Evolutionary conservation across 192 early-diverging fungal genomes (phyloP).

Genomic region (Coemansia sp.): DNA sequence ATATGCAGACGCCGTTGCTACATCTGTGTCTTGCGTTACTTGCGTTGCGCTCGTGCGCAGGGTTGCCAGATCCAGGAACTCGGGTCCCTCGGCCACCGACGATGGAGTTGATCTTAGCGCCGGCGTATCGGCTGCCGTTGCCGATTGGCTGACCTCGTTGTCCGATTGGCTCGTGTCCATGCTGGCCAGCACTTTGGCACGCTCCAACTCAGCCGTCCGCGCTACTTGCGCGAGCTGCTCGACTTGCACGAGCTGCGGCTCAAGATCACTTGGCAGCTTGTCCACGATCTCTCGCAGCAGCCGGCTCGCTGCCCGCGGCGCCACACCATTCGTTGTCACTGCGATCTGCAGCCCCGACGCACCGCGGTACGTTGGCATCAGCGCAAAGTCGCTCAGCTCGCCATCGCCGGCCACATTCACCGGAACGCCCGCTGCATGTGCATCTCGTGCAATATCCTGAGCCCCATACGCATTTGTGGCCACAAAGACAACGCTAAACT

Average conservation of each 20-base stretch:
- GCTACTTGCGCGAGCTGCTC: slow-evolving; percentile 54
- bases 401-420: slow-evolving; percentile 76
- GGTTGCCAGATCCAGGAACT: slow-evolving; percentile 19
- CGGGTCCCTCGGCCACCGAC: slow-evolving; percentile 33
- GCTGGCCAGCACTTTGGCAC: slow-evolving; percentile 37
- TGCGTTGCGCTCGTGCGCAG: slow-evolving; percentile 18
- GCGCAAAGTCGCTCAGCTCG: slow-evolving; percentile 78
- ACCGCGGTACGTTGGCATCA: slow-evolving; percentile 73
- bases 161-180: slow-evolving; percentile 53
- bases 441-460: slow-evolving; percentile 37
- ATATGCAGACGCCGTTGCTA: slow-evolving; percentile 68
- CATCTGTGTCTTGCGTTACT: slow-evolving; percentile 49
- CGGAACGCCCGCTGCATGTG: slow-evolving; percentile 61
- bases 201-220: slow-evolving; percentile 52
- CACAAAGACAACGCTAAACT: slow-evolving; percentile 47
- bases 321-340: slow-evolving; percentile 75
- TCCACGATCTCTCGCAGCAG: slow-evolving; percentile 63
- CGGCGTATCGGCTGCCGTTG: slow-evolving; percentile 36
- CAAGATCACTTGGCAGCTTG: slow-evolving; percentile 61
- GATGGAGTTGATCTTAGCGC: slow-evolving; percentile 24
- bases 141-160: slow-evolving; percentile 21
- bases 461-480: slow-evolving; percentile 42
- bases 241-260: slow-evolving; percentile 61
- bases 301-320: slow-evolving; percentile 65
- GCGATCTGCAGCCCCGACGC: slow-evolving; percentile 70